Evolutionary conservation across 345 rosid genomes (phyloP).

Genomic region (Kernera saxatilis): DNA sequence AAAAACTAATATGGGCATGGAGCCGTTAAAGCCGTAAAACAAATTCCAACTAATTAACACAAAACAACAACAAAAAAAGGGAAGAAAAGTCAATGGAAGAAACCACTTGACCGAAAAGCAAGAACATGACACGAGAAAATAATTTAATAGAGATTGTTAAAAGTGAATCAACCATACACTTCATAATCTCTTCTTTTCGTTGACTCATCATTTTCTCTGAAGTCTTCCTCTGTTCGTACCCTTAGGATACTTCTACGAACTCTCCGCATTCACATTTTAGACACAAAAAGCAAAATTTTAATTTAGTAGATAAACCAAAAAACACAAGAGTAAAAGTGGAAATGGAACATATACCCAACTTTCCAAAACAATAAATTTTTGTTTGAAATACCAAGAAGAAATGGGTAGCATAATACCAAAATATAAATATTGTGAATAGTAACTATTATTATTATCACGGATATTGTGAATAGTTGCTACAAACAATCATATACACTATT

Average conservation of each 20-base stretch:
- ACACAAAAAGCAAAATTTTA: background rate
- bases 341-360: background rate
- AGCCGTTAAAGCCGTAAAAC: background rate
- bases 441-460: too few species aligned
- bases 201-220: slow-evolving; percentile 6
- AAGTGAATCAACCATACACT: slow-evolving; percentile 16
- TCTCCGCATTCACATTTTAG: slow-evolving; percentile 4
- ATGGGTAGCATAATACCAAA: too few species aligned
- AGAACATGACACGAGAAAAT: slow-evolving; percentile 4
- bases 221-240: slow-evolving; percentile 5
- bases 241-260: slow-evolving; percentile 8
- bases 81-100: slow-evolving; percentile 22
- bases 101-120: slow-evolving; percentile 24
- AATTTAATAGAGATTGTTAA: background rate
- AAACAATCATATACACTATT: background rate
- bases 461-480: background rate
- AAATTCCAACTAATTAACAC: background rate
- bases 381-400: too few species aligned
- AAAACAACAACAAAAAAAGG: background rate
- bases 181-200: slow-evolving; percentile 15
- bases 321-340: background rate
- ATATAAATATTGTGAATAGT: too few species aligned
- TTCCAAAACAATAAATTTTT: too few species aligned
- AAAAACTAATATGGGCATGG: background rate
- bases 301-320: background rate